A percentile compares a stretch with the other conserved stretches of the same genome.
Conservation (phyloP, 2,329 filamentous ascomycete species). For the Colletotrichum filicis region DNA sequence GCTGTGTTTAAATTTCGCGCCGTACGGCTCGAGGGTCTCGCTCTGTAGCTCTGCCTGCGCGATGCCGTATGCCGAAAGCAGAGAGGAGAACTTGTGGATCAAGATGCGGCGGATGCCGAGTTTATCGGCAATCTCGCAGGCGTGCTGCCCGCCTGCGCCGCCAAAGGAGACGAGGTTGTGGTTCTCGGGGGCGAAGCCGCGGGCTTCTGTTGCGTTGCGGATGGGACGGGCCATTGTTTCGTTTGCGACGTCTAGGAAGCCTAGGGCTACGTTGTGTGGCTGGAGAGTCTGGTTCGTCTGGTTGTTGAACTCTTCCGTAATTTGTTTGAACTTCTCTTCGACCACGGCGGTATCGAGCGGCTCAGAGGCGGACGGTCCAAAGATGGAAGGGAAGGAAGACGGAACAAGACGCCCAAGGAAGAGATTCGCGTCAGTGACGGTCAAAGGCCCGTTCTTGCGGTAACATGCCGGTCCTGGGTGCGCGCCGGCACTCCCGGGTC, state of each 20-base stretch:
- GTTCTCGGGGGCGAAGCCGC: constrained; percentile 44
- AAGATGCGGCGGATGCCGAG: constrained; percentile 53
- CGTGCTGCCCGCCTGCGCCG: constrained; percentile 77
- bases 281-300: constrained; percentile 46
- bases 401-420: constrained; percentile 70
- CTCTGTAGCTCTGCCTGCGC: constrained; percentile 51
- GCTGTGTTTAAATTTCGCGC: constrained; percentile 35
- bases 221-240: constrained; percentile 83
- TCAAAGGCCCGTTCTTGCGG: constrained; percentile 75
- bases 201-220: constrained; percentile 76
- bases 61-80: constrained; percentile 57
- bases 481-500: constrained; percentile 77
- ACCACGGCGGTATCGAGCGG: constrained; percentile 54
- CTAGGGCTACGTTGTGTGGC: constrained; percentile 65
- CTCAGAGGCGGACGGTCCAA: constrained; percentile 74
- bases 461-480: constrained; percentile 80
- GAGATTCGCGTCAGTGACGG: constrained; percentile 79
- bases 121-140: constrained; percentile 51
- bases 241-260: constrained; percentile 80
- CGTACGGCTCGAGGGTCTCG: constrained; percentile 48
- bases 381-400: constrained; percentile 78
- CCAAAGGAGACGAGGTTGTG: constrained; percentile 62
- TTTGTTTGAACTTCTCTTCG: constrained; percentile 50
- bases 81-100: constrained; percentile 53
- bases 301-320: constrained; percentile 53